phyloP scores from a whole-genome alignment of 257 asterid species.

The Orobanche coerulescens region DNA sequence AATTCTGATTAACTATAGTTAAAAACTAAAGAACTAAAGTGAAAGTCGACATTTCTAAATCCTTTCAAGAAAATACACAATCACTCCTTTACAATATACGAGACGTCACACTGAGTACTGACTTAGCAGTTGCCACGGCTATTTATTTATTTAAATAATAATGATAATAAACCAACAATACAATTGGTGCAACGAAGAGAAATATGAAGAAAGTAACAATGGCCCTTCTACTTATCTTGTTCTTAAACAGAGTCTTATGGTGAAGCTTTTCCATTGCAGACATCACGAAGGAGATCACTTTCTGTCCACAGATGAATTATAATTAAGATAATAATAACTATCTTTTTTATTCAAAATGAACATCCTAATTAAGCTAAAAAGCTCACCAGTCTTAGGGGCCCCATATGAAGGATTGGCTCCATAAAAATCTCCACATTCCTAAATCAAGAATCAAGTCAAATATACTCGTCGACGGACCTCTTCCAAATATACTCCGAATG shows the following conservation, averaged over 20 bases:
- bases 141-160: too few species aligned
- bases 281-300: constrained; percentile 27
- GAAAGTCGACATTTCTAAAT: too few species aligned
- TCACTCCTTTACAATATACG: too few species aligned
- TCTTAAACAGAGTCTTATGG: constrained; percentile 21
- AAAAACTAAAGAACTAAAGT: too few species aligned
- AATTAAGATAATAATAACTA: background rate
- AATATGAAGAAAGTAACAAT: constrained; percentile 22
- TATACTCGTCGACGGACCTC: background rate
- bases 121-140: too few species aligned
- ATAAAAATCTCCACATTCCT: constrained; percentile 67
- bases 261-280: constrained; percentile 32
- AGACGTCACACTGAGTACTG: too few species aligned
- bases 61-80: too few species aligned
- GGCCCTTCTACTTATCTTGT: constrained; percentile 21
- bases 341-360: background rate
- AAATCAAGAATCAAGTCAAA: background rate
- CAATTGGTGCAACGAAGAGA: constrained; percentile 20
- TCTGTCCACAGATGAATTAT: constrained; percentile 35
- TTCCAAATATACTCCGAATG: too few species aligned
- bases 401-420: constrained; percentile 55
- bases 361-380: background rate
- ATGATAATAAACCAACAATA: too few species aligned
- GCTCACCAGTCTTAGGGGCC: constrained; percentile 59
- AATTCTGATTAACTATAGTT: too few species aligned